These are phyloP conservation scores for Yarrowia sp. DNA, from an alignment of 805 yeast species.

Conservation along the genomic window DNA sequence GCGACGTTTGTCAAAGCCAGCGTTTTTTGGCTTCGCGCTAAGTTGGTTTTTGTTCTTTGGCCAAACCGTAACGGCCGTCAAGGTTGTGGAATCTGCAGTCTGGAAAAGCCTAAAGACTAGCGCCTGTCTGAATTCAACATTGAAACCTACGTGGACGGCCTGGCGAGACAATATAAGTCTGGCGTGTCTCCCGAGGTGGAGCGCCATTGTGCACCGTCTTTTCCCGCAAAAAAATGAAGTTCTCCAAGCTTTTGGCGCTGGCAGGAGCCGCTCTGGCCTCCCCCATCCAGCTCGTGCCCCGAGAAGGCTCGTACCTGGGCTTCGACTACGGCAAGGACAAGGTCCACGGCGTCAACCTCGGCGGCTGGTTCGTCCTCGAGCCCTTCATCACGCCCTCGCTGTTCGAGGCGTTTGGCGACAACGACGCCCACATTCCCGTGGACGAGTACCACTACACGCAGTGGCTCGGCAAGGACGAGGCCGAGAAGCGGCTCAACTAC, in stretches of 20 bases:
- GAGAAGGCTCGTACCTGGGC: constrained; percentile 10
- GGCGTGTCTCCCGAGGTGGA: not conserved
- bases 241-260: constrained; percentile 1
- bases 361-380: constrained; percentile 89
- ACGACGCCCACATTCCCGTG: constrained; percentile 54
- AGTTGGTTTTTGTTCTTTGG: not conserved
- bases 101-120: not conserved
- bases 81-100: not conserved
- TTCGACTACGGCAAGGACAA: constrained; percentile 37
- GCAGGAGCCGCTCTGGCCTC: constrained; percentile 20
- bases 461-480: constrained; percentile 58
- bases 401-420: constrained; percentile 49
- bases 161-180: not conserved
- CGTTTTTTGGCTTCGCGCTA: too few species aligned
- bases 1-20: too few species aligned
- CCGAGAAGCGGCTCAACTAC: constrained; percentile 49
- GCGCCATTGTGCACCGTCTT: too few species aligned
- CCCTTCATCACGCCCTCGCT: constrained; percentile 82
- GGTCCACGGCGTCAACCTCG: constrained; percentile 60
- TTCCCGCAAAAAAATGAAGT: not conserved
- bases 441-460: constrained; percentile 77
- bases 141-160: constrained; percentile 14
- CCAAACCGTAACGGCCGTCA: too few species aligned
- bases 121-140: constrained; percentile 8
- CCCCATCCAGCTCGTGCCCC: constrained; percentile 19